Base-by-base conservation (phyloP, 202 grass and related monocot species). In the Zoysia matrella region DNA sequence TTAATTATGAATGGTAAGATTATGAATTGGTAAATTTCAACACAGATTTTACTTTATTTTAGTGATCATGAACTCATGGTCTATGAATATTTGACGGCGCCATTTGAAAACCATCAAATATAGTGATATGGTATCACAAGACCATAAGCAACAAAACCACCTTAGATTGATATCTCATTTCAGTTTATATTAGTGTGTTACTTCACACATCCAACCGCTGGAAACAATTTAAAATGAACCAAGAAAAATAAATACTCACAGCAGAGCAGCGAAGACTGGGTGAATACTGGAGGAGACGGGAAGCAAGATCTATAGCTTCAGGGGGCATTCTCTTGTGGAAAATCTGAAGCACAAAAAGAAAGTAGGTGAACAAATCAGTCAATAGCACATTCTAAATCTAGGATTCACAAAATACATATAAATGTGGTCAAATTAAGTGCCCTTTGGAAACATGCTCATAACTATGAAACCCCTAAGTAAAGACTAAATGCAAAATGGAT, bases 321-420 rank as follows among this genome's bases (percentile, higher is more conserved):
- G 91, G 91, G 15, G 87, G 91, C 91, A 93, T 93, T 82, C 78
- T 85, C 84, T 93, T 93, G 74, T 93, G 87, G 71, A 93, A 93
- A 78, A 93, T 84, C 91, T 93, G 45, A 5, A 46, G 45, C 4
- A 46, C 3, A 46, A 46, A 46, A 46, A 46, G 45, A 5, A 46
- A 46, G 45, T 46, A 46, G 45, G 45, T 3, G 45, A 46, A 46
- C 45, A 46, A 46, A 5, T 46, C 45, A 46, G 45, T 46, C 45
- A 46, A 3, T 46, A 5, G 45, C 45, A 46, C 45, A 46, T 46
- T 46, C 45, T 46, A 46, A 46, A 46, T 46, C 45, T 5, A 46
- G 45, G 3, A 46, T 46, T 46, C 45, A 46, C 45, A 46, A 46
- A 46, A 46, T 36, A 36, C 30, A 36, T 36, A 36, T 36, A 36